Base-by-base conservation (phyloP, 805 yeast species). In the Metschnikowia koreensis region DNA sequence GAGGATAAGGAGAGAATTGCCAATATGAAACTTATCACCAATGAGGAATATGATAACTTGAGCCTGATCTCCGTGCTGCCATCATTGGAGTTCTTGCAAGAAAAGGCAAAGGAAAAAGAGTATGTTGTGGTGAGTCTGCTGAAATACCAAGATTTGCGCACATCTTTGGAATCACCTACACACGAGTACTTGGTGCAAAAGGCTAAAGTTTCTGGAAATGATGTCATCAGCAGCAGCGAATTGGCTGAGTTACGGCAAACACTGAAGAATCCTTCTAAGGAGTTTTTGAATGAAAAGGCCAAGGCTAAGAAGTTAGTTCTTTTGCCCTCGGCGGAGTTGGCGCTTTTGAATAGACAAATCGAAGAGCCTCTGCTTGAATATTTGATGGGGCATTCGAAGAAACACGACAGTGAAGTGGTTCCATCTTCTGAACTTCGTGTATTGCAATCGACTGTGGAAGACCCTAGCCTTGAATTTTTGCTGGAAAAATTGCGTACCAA, bases 1-100 rank as follows among this genome's bases (percentile, higher is more conserved):
- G 62, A 62, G 36, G 67, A 66, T 29, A 66, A 57, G 28, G 60
- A 59, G 44, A 52, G 66, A 46, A 74, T 78, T 1, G 58, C 54
- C 5, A 54, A 58, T 29, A 55, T 61, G 65, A 56, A 54, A 47
- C 57, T 65, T 22, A 50, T 66, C 1, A 52, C 57, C 2, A 53
- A 54, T 31, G 60, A 54, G 27, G 64, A 60, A 34, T 60, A 56
- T 42, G 55, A 57, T 7, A 47, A 47, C 16, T 57, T 65, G 48
- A 37, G 45, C 34, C 11, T 45, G 6, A 48, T 44, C 13, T 37
- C 42, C 11, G 42, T 41, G 12, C 33, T 33, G 34, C 63, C 63
- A 12, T 41, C 57, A 9, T 17, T 54, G 33, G 55, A 55, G 4
- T 60, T 56, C 29, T 53, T 60, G 49, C 50, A 42, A 22, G 60